Evolutionary conservation across 768 basidiomycete species (phyloP).

Genomic region (Leccinum rimulosum): DNA sequence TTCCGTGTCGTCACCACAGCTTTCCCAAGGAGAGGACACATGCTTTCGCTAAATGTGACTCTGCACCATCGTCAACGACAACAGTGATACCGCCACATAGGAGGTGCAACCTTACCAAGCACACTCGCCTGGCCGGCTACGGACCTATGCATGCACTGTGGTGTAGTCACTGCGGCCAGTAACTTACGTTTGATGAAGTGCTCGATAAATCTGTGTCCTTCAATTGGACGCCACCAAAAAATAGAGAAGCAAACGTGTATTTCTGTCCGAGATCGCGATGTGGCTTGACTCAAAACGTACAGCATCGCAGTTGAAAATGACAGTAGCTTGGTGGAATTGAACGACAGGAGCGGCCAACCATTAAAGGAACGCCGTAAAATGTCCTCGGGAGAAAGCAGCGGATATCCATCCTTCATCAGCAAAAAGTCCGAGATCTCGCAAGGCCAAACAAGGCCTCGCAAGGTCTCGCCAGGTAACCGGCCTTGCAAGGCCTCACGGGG

Average conservation of each 20-base stretch:
- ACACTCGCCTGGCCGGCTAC: neutral
- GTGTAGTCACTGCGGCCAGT: neutral
- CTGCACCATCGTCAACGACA: neutral
- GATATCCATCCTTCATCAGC: neutral
- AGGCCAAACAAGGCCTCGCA: too few relatives aligned
- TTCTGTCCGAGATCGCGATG: neutral
- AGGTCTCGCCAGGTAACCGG: too few relatives aligned
- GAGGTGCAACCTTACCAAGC: neutral
- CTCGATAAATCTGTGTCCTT: slow-evolving; percentile 1
- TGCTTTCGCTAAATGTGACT: neutral
- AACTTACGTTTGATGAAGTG: slow-evolving; percentile 11
- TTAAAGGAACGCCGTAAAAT: neutral
- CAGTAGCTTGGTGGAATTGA: neutral
- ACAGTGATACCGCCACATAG: slow-evolving; percentile 5
- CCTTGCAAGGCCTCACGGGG: too few relatives aligned
- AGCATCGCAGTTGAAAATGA: slow-evolving; percentile 1
- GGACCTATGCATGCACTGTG: neutral
- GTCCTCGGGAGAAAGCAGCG: neutral
- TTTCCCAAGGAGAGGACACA: neutral
- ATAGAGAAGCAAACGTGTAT: neutral
- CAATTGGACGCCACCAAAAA: neutral
- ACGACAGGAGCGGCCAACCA: neutral
- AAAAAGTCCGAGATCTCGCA: too few relatives aligned
- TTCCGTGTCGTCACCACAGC: slow-evolving; percentile 2
- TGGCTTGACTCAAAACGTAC: neutral